A percentile compares a stretch with the other conserved stretches of the same genome.
phyloP scores from a whole-genome alignment of 2,329 filamentous ascomycete species.

The Mycosphaerelloides madeirae region DNA sequence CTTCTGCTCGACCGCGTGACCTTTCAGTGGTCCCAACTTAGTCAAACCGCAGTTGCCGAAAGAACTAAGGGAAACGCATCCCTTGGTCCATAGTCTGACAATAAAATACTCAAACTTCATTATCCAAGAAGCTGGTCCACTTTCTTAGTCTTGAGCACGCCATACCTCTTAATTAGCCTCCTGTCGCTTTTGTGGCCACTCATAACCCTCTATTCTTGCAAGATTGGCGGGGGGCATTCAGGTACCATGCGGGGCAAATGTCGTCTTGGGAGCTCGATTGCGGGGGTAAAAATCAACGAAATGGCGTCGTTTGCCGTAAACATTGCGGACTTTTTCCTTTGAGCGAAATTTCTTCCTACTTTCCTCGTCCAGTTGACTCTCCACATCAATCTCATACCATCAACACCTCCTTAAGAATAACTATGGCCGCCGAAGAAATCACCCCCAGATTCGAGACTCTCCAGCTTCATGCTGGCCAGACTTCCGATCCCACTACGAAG shows the following conservation, averaged over 20 bases:
- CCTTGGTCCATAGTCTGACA: background rate
- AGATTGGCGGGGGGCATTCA: background rate
- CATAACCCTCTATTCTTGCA: background rate
- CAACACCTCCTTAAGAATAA: too few species aligned
- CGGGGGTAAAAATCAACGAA: too few species aligned
- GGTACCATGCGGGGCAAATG: too few species aligned
- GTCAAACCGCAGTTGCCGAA: background rate
- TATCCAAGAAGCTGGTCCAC: background rate
- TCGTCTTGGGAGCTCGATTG: too few species aligned
- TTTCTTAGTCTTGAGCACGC: too few species aligned
- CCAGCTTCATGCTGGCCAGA: slow-evolving; percentile 47
- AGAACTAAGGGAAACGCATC: background rate
- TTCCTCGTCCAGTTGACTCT: too few species aligned
- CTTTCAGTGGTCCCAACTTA: too few species aligned
- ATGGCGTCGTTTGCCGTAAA: too few species aligned
- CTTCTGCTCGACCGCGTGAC: too few species aligned
- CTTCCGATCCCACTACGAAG: slow-evolving; percentile 53
- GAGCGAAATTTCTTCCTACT: too few species aligned
- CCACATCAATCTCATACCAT: too few species aligned
- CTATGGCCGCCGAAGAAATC: slow-evolving; percentile 34
- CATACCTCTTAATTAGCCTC: background rate
- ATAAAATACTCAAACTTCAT: background rate
- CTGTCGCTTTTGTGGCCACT: background rate
- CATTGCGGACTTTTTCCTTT: too few species aligned
- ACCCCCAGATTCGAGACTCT: slow-evolving; percentile 47